A percentile compares a stretch with the other conserved stretches of the same genome.
Evolutionary conservation across 1,284 basidiomycete species (phyloP).

Genomic region (Tylopilus sp.): DNA sequence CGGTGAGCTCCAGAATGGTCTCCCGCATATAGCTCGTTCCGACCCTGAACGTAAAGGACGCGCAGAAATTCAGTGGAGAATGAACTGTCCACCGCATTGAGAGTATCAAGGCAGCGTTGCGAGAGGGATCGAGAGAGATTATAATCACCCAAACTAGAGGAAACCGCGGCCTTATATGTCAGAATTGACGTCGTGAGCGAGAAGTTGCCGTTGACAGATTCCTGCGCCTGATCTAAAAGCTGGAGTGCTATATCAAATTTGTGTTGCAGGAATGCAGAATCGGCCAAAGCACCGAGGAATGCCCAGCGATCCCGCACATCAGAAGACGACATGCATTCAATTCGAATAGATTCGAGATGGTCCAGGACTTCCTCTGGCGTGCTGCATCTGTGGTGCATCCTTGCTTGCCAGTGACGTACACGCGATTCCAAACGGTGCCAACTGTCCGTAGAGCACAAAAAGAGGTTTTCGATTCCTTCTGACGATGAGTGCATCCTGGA

Average conservation of each 20-base stretch:
- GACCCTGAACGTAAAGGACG: no score
- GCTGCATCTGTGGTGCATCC: neutral
- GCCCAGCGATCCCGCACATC: neutral
- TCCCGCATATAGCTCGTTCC: no score
- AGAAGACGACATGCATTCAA: neutral
- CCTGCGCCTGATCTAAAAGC: neutral
- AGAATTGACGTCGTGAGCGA: neutral
- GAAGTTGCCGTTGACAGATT: neutral
- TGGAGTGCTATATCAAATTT: neutral
- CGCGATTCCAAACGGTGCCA: neutral
- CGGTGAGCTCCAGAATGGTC: no score
- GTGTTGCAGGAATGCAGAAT: neutral
- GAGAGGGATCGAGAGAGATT: neutral
- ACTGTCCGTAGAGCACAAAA: neutral
- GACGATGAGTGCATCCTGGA: no score
- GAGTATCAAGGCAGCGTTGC: neutral
- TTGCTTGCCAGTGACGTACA: neutral
- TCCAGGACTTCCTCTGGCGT: neutral
- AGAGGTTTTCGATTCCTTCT: no score
- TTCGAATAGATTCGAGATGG: neutral
- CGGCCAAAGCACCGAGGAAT: neutral
- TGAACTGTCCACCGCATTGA: neutral
- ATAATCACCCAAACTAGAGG: neutral
- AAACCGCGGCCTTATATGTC: neutral
- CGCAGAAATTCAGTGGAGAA: neutral